These are phyloP conservation scores for Gloeopeniophorella convolvens DNA, from an alignment of 768 basidiomycete genomes.

Conservation along the genomic window DNA sequence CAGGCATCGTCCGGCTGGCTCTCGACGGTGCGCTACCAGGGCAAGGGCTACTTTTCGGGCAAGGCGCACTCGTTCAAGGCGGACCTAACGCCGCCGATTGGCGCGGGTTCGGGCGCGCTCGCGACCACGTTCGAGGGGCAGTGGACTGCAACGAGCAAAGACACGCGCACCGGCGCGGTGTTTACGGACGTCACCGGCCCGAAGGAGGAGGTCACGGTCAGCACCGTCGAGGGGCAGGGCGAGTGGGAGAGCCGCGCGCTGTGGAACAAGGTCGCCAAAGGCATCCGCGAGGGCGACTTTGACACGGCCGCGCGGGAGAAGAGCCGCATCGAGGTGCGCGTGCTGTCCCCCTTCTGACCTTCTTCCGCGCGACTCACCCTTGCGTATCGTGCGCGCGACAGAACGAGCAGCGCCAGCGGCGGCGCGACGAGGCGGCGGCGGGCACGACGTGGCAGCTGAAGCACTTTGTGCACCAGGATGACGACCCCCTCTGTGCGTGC, in stretches of 20 bases:
- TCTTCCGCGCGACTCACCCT: neutral
- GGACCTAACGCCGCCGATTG: constrained; percentile 43
- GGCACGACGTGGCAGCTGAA: constrained; percentile 67
- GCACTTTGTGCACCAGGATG: constrained; percentile 67
- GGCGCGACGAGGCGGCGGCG: constrained; percentile 75
- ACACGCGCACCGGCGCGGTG: constrained; percentile 36
- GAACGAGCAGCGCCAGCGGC: constrained; percentile 89
- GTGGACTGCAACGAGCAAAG: constrained; percentile 69
- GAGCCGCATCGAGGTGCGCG: constrained; percentile 74
- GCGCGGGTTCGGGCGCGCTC: constrained; percentile 23
- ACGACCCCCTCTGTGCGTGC: constrained; percentile 65
- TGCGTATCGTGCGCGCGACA: constrained; percentile 26
- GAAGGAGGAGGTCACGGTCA: constrained; percentile 70
- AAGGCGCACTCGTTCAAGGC: constrained; percentile 94
- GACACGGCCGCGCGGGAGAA: constrained; percentile 88
- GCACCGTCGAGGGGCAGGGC: constrained; percentile 55
- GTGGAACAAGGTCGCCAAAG: constrained; percentile 84
- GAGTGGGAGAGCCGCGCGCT: constrained; percentile 83
- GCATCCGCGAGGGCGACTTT: constrained; percentile 87
- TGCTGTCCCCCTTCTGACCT: neutral
- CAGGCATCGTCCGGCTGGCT: constrained; percentile 55
- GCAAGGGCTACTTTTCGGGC: constrained; percentile 92
- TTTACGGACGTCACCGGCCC: constrained; percentile 75
- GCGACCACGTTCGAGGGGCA: constrained; percentile 59
- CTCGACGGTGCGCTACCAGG: constrained; percentile 74